Evolutionary conservation across 2,329 filamentous ascomycete species (phyloP), one percentile per base, ranked within the genome.

Genomic region (Penicillium sp.): DNA sequence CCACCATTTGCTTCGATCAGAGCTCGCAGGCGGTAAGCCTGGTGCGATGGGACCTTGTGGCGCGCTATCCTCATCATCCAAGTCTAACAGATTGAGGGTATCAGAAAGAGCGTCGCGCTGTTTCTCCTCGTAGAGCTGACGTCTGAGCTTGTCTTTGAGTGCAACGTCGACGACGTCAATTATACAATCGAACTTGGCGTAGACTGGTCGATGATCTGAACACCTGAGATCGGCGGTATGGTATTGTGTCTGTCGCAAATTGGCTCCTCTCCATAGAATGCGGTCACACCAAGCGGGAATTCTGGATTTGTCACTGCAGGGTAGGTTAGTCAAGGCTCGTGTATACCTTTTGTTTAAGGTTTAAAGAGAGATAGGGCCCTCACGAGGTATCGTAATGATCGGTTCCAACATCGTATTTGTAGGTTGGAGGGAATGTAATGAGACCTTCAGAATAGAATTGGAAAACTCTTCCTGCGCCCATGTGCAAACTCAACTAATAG

Each of bases 281-380:
- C 95, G 90, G 76, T 99, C 95, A 62, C 93, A 97, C 95, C 95
- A 99, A 0, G 95, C 95, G 2, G 95, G 95, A 64, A 98, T 97
- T 16, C 95, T 89, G 57, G 89, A 88, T 76, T 99, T 99, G 71
- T 98, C 94, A 52, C 89, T 90, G 54, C 14, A 51, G n/a, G 4
- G 35, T 22, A n/a, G 37, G 65, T 83, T 60, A 81, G 76, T 55
- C 53, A 42, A 26, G 25, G 33, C 16, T 13, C 19, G 19, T 22
- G 19, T 45, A 51, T 28, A 25, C 5, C 28, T 19, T 3, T 16
- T 35, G 40, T 8, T 8, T 6, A 13, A 38, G 38, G 42, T 52
- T 28, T 6, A 7, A 2, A 33, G 8, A 11, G 30, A 4, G 7
- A 11, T 11, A 16, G 10, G 46, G 4, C 43, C 80, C 87, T 79